Evolutionary conservation across 2,329 filamentous ascomycete species (phyloP).

Genomic region (Davidsoniella eucalypti): DNA sequence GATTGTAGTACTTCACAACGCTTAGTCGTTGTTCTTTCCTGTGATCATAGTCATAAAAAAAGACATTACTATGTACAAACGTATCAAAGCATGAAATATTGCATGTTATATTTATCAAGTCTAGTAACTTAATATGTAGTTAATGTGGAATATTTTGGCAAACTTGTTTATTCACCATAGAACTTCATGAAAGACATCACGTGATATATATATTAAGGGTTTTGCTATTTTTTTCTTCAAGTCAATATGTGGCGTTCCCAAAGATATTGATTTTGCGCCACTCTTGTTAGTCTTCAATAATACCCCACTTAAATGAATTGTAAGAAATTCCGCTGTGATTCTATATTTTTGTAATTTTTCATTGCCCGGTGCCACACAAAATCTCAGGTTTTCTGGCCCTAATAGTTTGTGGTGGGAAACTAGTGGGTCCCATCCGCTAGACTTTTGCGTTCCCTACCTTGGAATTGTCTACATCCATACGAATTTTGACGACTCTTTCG

Average conservation of each 20-base stretch:
- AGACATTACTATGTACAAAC: too few species aligned
- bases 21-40: too few species aligned
- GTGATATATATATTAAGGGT: too few species aligned
- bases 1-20: too few species aligned
- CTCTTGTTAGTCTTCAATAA: too few species aligned
- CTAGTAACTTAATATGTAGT: too few species aligned
- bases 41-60: too few species aligned
- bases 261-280: neutral
- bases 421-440: conserved; percentile 12
- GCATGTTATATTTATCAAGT: too few species aligned
- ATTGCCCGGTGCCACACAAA: conserved; percentile 10
- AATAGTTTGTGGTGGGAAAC: conserved; percentile 12
- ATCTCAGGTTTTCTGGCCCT: conserved; percentile 12
- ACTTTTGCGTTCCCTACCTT: conserved; percentile 13
- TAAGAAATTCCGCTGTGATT: neutral
- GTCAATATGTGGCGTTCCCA: neutral
- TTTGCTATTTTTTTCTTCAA: neutral
- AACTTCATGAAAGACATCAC: too few species aligned
- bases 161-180: too few species aligned
- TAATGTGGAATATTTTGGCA: too few species aligned
- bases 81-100: too few species aligned
- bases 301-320: neutral
- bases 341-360: neutral
- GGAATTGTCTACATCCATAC: conserved; percentile 6
- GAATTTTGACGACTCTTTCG: conserved; percentile 12